phyloP scores from a whole-genome alignment of 371 early-diverging fungal genomes.

The Rhizomucor miehei region DNA sequence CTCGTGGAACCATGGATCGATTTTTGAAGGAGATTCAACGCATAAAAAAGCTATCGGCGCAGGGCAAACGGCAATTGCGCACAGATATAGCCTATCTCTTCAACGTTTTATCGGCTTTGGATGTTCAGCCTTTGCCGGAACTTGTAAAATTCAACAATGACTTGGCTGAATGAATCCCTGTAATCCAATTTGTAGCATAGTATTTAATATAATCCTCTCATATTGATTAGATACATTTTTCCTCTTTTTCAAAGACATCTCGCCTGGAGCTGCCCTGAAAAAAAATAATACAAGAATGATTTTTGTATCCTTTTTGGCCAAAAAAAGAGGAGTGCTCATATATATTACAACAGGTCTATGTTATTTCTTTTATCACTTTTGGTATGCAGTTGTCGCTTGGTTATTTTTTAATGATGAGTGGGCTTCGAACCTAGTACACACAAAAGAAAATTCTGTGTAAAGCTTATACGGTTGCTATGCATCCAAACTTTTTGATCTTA shows the following conservation, averaged over 20 bases:
- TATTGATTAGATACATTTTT: no score
- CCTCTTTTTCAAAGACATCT: no score
- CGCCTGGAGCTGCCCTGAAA: no score
- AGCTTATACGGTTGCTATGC: not conserved
- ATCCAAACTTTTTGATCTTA: constrained; percentile 10
- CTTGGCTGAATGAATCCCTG: no score
- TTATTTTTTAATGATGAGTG: constrained; percentile 32
- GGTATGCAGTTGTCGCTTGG: not conserved
- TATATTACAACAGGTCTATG: no score
- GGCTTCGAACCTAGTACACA: constrained; percentile 50
- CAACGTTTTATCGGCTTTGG: constrained; percentile 64
- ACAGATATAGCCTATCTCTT: constrained; percentile 62
- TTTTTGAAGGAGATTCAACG: constrained; percentile 36
- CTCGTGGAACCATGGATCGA: constrained; percentile 54
- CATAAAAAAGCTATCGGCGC: constrained; percentile 37
- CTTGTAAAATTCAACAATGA: constrained; percentile 9
- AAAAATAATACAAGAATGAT: no score
- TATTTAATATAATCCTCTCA: no score
- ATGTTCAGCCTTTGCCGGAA: constrained; percentile 48
- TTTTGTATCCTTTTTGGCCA: no score
- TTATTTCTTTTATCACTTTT: no score
- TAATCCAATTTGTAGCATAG: no score
- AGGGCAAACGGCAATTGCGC: constrained; percentile 53
- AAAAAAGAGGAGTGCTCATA: no score
- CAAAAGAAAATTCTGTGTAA: not conserved